Percentiles rank a stretch among this genome's conserved stretches.
These are phyloP conservation scores for Acanthamoeba sp. DNA, from an alignment of 208 protist genomes.

Conservation along the genomic window DNA sequence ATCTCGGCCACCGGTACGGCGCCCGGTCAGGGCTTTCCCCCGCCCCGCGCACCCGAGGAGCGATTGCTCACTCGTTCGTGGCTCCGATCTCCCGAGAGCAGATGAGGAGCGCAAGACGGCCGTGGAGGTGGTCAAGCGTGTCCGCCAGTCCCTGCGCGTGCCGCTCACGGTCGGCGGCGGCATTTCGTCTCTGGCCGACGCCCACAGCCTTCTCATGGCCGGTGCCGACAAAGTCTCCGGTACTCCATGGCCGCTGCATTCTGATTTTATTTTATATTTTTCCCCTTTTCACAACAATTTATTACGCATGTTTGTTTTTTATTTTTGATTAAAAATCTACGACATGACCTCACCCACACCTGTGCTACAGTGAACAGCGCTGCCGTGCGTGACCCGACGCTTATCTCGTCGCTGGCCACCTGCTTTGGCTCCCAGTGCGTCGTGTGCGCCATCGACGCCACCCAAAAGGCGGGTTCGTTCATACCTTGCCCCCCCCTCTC, in stretches of 20 bases:
- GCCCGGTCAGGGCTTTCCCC: no score
- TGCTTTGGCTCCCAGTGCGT: constrained; percentile 77
- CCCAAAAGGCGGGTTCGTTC: background rate
- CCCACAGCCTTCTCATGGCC: constrained; percentile 60
- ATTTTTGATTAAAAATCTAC: no score
- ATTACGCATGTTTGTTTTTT: constrained; percentile 31
- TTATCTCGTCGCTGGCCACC: constrained; percentile 65
- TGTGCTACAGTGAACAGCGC: constrained; percentile 74
- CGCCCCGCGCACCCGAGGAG: no score
- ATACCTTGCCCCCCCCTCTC: no score
- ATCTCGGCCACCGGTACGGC: constrained; percentile 74
- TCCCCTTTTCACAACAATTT: background rate
- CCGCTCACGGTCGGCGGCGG: constrained; percentile 79
- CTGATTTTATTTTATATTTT: background rate
- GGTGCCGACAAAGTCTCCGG: constrained; percentile 77
- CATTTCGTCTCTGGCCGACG: constrained; percentile 63
- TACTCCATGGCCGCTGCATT: no score
- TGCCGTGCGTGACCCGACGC: constrained; percentile 69
- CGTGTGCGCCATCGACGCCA: constrained; percentile 78
- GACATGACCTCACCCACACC: no score
- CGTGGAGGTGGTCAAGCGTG: constrained; percentile 22
- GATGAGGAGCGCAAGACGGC: constrained; percentile 65
- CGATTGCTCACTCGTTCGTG: background rate
- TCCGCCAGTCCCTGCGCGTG: constrained; percentile 56
- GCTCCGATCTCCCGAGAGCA: background rate